A percentile compares a stretch with the other conserved stretches of the same genome.
These are phyloP conservation scores for Xylaria bambusicola DNA, from an alignment of 495 filamentous ascomycete genomes.

Conservation along the genomic window DNA sequence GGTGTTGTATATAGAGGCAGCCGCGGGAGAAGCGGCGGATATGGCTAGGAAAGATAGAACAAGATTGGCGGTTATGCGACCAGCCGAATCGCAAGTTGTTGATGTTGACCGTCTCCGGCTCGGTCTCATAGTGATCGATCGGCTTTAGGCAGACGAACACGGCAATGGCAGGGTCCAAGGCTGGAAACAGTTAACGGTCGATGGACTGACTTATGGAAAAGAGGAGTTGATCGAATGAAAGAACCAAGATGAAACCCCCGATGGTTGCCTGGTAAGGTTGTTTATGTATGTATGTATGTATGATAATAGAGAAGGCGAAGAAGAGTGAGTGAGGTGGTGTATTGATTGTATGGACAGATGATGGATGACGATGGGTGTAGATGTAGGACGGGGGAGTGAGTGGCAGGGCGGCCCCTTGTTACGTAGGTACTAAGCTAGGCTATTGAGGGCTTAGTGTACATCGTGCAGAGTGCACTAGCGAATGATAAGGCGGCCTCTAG, in stretches of 20 bases:
- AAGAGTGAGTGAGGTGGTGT: not conserved
- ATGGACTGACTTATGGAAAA: conserved; percentile 14
- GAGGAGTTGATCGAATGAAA: conserved; percentile 13
- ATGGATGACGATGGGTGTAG: conserved; percentile 15
- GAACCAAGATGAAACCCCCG: no score
- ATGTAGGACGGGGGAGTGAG: no score
- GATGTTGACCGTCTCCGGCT: conserved; percentile 39
- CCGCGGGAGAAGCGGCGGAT: conserved; percentile 42
- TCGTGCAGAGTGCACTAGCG: not conserved
- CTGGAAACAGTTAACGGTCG: conserved; percentile 19
- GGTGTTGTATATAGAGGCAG: conserved; percentile 33
- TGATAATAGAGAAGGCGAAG: not conserved
- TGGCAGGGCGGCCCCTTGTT: conserved; percentile 3
- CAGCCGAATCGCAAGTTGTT: conserved; percentile 47
- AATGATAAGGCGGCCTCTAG: not conserved
- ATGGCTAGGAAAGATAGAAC: conserved; percentile 66
- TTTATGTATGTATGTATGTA: no score
- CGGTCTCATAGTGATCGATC: conserved; percentile 42
- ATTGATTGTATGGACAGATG: no score
- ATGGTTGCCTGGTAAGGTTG: no score
- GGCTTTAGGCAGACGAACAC: conserved; percentile 26
- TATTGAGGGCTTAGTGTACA: not conserved
- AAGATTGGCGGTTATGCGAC: conserved; percentile 60
- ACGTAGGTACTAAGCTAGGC: not conserved
- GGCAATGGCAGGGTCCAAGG: not conserved